phyloP scores from a whole-genome alignment of 768 basidiomycete genomes.

The Termitomyces sp. region DNA sequence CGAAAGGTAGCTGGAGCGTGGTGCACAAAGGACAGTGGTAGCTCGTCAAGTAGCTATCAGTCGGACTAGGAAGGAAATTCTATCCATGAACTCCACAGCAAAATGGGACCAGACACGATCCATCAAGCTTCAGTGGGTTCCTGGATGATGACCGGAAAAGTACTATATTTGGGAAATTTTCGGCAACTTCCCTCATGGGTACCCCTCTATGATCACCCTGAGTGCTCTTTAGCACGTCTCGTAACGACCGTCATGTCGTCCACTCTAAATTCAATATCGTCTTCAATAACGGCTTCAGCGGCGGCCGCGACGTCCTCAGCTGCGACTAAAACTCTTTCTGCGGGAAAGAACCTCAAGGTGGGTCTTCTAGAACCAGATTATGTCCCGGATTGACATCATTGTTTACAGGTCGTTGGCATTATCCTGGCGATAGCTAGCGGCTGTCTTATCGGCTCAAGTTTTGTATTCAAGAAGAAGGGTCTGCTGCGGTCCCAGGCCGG shows the following conservation, averaged over 20 bases:
- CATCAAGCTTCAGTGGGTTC: not conserved
- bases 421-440: slow-evolving; percentile 75
- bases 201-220: not conserved
- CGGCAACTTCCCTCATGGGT: not conserved
- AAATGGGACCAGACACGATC: not conserved
- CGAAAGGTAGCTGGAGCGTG: not conserved
- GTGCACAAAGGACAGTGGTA: not conserved
- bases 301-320: slow-evolving; percentile 37
- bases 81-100: not conserved
- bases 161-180: not conserved
- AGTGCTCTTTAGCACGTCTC: slow-evolving; percentile 1
- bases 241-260: slow-evolving; percentile 22
- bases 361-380: not conserved
- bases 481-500: slow-evolving; percentile 77
- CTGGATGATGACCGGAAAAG: not conserved
- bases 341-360: slow-evolving; percentile 49
- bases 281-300: slow-evolving; percentile 26
- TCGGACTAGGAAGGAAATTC: not conserved
- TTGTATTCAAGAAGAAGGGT: slow-evolving; percentile 99
- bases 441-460: slow-evolving; percentile 84
- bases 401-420: slow-evolving; percentile 64
- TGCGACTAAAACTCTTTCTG: slow-evolving; percentile 26
- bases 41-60: not conserved
- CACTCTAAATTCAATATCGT: slow-evolving; percentile 20
- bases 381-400: slow-evolving; percentile 7